A percentile compares a stretch with the other conserved stretches of the same genome.
Conservation (phyloP, 352 stramenopile species). For the Phytophthora pisi region DNA sequence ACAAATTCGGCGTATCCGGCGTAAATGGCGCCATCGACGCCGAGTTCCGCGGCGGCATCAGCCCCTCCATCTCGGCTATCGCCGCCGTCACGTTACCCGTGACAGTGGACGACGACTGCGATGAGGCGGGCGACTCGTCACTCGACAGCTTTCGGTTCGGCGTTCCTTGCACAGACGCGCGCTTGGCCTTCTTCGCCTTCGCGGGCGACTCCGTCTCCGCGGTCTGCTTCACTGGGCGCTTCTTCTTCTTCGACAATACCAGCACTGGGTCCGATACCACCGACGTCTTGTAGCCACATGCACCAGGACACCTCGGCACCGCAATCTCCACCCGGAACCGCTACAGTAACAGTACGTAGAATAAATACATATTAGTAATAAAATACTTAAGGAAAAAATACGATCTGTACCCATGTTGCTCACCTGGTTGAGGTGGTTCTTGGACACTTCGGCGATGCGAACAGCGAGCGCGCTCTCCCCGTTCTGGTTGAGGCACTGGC, state of each 20-base stretch:
- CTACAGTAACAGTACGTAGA: constrained; percentile 18
- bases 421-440: constrained; percentile 87
- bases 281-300: constrained; percentile 22
- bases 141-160: constrained; percentile 11
- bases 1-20: constrained; percentile 46
- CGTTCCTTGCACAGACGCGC: not conserved
- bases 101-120: constrained; percentile 26
- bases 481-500: constrained; percentile 66
- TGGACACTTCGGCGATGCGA: constrained; percentile 83
- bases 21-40: constrained; percentile 46
- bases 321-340: constrained; percentile 65
- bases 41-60: constrained; percentile 20
- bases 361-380: not conserved
- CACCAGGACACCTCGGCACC: constrained; percentile 45
- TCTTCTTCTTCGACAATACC: constrained; percentile 82
- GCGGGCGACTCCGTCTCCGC: constrained; percentile 35
- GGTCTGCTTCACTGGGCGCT: constrained; percentile 63
- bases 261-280: constrained; percentile 59
- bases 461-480: constrained; percentile 57
- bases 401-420: not conserved
- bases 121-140: constrained; percentile 11
- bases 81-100: constrained; percentile 24
- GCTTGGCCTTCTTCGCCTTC: constrained; percentile 56
- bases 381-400: not conserved
- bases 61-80: constrained; percentile 40